These are phyloP conservation scores for Colletotrichum incanum DNA, from an alignment of 2,329 filamentous ascomycete genomes.

Conservation along the genomic window DNA sequence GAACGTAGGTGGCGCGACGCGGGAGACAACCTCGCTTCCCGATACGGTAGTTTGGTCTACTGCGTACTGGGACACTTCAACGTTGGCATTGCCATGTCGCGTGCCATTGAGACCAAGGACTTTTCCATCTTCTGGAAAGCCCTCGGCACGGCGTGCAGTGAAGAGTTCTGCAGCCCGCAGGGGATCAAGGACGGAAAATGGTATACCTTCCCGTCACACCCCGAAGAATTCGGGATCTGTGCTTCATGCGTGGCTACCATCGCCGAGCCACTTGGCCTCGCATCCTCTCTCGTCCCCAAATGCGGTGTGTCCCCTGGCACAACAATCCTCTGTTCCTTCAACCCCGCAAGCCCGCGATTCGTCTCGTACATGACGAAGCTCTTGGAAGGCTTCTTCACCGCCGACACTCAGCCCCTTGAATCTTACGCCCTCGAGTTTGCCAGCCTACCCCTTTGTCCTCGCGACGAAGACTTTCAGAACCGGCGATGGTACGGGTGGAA, in stretches of 20 bases:
- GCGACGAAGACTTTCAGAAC: conserved; percentile 46
- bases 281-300: conserved; percentile 50
- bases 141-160: conserved; percentile 46
- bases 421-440: conserved; percentile 51
- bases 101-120: conserved; percentile 50
- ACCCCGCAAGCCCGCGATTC: conserved; percentile 50
- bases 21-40: conserved; percentile 32
- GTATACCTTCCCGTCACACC: conserved; percentile 54
- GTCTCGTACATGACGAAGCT: conserved; percentile 45
- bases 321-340: conserved; percentile 54
- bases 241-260: conserved; percentile 54
- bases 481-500: conserved; percentile 56
- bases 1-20: conserved; percentile 47
- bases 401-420: conserved; percentile 47
- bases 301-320: conserved; percentile 38
- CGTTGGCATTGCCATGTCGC: conserved; percentile 50
- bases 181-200: conserved; percentile 52
- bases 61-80: conserved; percentile 53
- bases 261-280: conserved; percentile 50
- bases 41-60: conserved; percentile 42
- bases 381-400: conserved; percentile 50
- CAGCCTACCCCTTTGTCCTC: conserved; percentile 49
- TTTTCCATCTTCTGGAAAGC: conserved; percentile 54
- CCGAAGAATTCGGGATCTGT: conserved; percentile 54
- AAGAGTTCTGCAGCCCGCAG: conserved; percentile 50